Evolutionary conservation across 2,329 filamentous ascomycete genomes (phyloP), one percentile per base, ranked within the genome.

Genomic region (Fusarium sp.): DNA sequence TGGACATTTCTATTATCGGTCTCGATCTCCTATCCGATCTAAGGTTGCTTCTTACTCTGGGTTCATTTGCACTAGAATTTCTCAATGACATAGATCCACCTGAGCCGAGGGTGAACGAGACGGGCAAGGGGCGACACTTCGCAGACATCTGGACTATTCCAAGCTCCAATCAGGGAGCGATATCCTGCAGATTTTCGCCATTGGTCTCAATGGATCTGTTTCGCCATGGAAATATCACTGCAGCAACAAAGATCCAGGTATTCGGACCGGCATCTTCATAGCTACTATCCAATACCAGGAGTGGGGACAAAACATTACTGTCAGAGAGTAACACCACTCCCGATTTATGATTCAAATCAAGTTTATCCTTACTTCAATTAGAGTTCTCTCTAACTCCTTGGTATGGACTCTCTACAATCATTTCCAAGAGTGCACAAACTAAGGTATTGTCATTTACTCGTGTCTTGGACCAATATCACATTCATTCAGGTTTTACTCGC

Each of bases 401-500:
- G 9, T 41, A 52, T 52, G 49, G 4, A 41, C 7, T 11, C 2
- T 4, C 9, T 41, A 3, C 2, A 2, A 3, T 18, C 12, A 29
- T 52, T 27, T 52, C 11, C 20, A 16, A 18, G 25, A n/a, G 25
- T 27, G 9, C 7, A 2, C 20, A 13, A 25, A 52, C 24, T 37
- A 41, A 40, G 48, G 13, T 52, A 52, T 52, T 52, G 48, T 52
- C 48, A 27, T 27, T 40, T 52, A 18, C 24, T 7, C 12, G 6
- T 52, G 49, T 52, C 24, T 52, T 37, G 9, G 34, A 11, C 8
- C 34, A 37, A 37, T 37, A 18, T 37, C 34, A 9, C 9, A 37
- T 37, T 37, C 18, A 37, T 37, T 37, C 18, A 11, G 16, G 9
- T 37, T 11, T 37, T n/a, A 10, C 32, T 34, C 16, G 32, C 34